These are phyloP conservation scores for Phoenix roebelenii DNA, from an alignment of 176 grass and related monocot species.

Conservation along the genomic window DNA sequence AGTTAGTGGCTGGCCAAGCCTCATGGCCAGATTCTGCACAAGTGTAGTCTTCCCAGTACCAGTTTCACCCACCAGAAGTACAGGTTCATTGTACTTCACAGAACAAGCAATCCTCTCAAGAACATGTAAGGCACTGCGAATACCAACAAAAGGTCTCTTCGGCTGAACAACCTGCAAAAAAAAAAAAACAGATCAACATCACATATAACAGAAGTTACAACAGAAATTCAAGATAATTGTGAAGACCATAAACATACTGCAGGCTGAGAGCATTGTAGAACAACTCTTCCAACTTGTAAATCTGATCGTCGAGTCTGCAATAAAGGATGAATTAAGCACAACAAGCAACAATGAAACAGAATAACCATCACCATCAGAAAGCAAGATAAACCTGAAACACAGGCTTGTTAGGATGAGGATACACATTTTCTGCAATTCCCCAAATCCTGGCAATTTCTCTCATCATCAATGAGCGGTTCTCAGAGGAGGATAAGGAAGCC, in stretches of 20 bases:
- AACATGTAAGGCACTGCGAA: slow-evolving; percentile 48
- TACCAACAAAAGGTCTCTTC: slow-evolving; percentile 70
- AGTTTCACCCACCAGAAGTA: slow-evolving; percentile 98
- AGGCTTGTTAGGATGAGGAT: slow-evolving; percentile 40
- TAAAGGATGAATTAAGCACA: slow-evolving; percentile 2
- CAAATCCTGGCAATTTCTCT: slow-evolving; percentile 60
- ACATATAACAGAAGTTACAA: neutral
- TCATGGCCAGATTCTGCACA: slow-evolving; percentile 75
- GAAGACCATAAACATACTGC: slow-evolving; percentile 25
- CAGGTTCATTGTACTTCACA: slow-evolving; percentile 74
- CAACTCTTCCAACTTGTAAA: slow-evolving; percentile 84
- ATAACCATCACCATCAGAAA: neutral
- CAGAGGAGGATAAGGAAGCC: slow-evolving; percentile 46
- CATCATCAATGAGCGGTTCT: slow-evolving; percentile 47
- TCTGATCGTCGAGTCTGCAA: slow-evolving; percentile 34
- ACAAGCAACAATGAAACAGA: neutral
- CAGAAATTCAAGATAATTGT: neutral
- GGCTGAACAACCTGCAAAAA: slow-evolving; percentile 39
- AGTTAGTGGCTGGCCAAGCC: slow-evolving; percentile 65
- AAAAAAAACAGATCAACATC: slow-evolving; percentile 2
- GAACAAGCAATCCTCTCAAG: slow-evolving; percentile 86
- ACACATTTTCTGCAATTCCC: slow-evolving; percentile 29
- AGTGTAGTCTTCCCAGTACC: slow-evolving; percentile 94
- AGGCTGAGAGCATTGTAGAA: slow-evolving; percentile 36
- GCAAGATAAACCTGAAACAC: slow-evolving; percentile 51